phyloP scores from a whole-genome alignment of 495 filamentous ascomycete species.

The Staphylotrichum longicolle region DNA sequence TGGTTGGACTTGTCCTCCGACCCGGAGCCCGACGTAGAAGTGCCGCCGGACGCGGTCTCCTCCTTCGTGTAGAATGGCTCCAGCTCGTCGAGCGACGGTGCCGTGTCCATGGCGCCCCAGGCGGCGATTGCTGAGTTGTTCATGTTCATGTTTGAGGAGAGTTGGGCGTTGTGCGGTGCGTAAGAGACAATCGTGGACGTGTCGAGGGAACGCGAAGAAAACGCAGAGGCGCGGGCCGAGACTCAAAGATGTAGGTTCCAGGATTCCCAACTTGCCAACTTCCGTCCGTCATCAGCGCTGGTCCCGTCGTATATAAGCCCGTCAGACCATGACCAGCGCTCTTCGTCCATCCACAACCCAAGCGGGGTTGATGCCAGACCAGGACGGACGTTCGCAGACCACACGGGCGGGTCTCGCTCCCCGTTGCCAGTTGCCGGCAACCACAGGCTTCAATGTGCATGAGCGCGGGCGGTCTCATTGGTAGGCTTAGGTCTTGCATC shows the following conservation, averaged over 20 bases:
- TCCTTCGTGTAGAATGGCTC: conserved; percentile 9
- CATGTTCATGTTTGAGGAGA: not conserved
- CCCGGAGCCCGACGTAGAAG: no score
- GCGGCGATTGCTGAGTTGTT: not conserved
- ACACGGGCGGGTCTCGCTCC: not conserved
- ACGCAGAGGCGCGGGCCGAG: no score
- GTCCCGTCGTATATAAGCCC: conserved; percentile 1
- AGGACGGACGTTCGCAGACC: not conserved
- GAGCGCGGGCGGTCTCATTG: conserved; percentile 5
- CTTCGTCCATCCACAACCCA: not conserved
- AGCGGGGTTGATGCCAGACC: conserved; percentile 21
- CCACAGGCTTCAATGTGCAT: conserved; percentile 9
- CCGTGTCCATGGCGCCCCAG: not conserved
- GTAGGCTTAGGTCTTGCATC: conserved; percentile 4
- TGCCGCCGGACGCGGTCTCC: not conserved
- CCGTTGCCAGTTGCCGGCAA: conserved; percentile 3
- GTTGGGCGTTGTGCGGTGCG: not conserved
- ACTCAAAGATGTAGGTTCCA: no score
- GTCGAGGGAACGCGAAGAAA: not conserved
- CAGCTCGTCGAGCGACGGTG: not conserved
- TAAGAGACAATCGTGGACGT: not conserved
- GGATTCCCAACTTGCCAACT: no score
- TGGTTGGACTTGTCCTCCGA: no score
- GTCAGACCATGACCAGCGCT: not conserved
- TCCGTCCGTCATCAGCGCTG: no score